Conservation (phyloP, 805 yeast species). For the Candida broadrunensis region DNA sequence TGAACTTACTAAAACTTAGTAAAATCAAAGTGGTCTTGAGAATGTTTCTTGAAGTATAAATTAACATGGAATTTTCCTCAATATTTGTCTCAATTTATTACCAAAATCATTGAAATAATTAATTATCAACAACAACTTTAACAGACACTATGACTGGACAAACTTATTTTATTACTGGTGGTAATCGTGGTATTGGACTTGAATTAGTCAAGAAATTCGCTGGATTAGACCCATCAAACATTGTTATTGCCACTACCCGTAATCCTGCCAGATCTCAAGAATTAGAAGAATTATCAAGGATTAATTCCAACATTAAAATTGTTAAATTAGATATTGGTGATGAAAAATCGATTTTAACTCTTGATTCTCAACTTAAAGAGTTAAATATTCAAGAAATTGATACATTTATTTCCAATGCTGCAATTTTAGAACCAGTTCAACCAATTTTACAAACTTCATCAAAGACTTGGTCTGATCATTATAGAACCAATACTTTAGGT, state of each 20-base stretch:
- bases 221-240: constrained; percentile 15
- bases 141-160: too few species aligned
- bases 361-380: constrained; percentile 9
- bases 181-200: constrained; percentile 42
- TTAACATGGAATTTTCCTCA: too few species aligned
- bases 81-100: too few species aligned
- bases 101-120: too few species aligned
- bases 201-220: constrained; percentile 24
- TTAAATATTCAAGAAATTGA: constrained; percentile 29
- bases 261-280: constrained; percentile 20
- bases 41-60: too few species aligned
- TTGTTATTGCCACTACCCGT: constrained; percentile 42
- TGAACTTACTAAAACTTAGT: too few species aligned
- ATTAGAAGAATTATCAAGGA: constrained; percentile 4
- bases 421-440: constrained; percentile 4
- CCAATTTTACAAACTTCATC: not conserved
- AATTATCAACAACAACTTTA: too few species aligned
- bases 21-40: too few species aligned
- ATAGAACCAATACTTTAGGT: not conserved
- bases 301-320: constrained; percentile 9
- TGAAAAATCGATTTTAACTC: constrained; percentile 14
- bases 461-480: not conserved
- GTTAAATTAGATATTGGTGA: constrained; percentile 11
- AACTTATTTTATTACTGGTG: constrained; percentile 29
- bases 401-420: constrained; percentile 34